These are phyloP conservation scores for Epipyxis sp. DNA, from an alignment of 108 stramenopile species.

Conservation along the genomic window DNA sequence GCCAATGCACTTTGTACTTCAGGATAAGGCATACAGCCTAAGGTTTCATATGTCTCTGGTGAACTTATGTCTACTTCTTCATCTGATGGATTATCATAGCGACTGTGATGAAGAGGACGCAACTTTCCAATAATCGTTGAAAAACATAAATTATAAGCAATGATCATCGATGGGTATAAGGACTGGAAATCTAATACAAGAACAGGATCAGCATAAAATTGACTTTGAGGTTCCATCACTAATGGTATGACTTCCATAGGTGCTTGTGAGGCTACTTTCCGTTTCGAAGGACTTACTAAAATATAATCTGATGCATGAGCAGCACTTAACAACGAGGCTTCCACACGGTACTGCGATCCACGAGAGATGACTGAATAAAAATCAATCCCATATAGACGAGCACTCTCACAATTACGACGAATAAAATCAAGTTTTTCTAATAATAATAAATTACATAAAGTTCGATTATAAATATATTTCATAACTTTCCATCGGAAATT, in stretches of 20 bases:
- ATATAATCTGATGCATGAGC: constrained; percentile 48
- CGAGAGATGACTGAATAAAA: constrained; percentile 53
- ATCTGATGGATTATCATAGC: neutral
- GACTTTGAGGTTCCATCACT: constrained; percentile 75
- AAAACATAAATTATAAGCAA: constrained; percentile 96
- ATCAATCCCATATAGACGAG: constrained; percentile 58
- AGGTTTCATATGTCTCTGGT: constrained; percentile 1
- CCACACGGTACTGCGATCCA: constrained; percentile 61
- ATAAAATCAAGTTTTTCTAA: constrained; percentile 54
- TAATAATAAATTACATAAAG: constrained; percentile 37
- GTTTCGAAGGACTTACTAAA: constrained; percentile 38
- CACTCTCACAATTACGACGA: constrained; percentile 46
- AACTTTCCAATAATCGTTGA: constrained; percentile 74
- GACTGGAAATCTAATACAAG: constrained; percentile 87
- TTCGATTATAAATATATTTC: constrained; percentile 23
- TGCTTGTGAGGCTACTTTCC: constrained; percentile 52
- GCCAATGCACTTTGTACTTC: neutral
- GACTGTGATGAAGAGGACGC: neutral
- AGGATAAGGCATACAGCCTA: constrained; percentile 43
- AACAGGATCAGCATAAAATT: constrained; percentile 83
- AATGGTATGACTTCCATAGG: constrained; percentile 56
- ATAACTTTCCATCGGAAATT: neutral
- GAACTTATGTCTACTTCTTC: neutral
- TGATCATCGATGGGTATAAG: constrained; percentile 93
- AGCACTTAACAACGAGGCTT: constrained; percentile 57